Conservation (phyloP, 441 rosid genomes). For the Kokia cookei region DNA sequence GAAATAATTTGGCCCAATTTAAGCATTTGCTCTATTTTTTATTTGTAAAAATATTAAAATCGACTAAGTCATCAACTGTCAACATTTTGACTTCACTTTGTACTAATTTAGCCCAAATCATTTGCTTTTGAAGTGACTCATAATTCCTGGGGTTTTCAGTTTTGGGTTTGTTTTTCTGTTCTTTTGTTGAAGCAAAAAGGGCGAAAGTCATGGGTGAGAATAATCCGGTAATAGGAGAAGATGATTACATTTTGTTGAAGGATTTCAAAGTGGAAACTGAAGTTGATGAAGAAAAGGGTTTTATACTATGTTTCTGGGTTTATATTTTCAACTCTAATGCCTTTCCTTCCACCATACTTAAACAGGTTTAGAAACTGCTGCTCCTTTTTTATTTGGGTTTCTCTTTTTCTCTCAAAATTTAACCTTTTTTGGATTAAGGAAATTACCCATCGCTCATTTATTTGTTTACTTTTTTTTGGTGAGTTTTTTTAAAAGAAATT, state of each 20-base stretch:
- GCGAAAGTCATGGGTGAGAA: neutral
- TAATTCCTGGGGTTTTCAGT: neutral
- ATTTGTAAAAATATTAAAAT: neutral
- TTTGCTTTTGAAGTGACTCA: neutral
- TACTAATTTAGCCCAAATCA: neutral
- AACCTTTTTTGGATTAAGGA: neutral
- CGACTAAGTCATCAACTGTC: neutral
- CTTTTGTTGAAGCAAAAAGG: neutral
- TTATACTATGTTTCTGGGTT: conserved; percentile 65
- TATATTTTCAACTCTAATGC: conserved; percentile 48
- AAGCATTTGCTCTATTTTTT: too few relatives aligned
- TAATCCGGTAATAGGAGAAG: neutral
- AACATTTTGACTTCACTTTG: neutral
- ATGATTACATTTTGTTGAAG: conserved; percentile 46
- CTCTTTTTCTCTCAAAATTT: neutral
- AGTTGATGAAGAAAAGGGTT: conserved; percentile 32
- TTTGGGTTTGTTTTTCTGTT: neutral
- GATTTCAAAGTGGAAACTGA: conserved; percentile 52
- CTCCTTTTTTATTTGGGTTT: neutral
- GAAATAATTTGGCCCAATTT: too few relatives aligned
- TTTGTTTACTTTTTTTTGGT: neutral
- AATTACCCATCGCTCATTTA: neutral
- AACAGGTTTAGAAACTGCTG: conserved; percentile 37
- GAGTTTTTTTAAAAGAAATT: neutral
- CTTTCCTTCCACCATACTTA: conserved; percentile 49